Percentiles rank a stretch among this genome's conserved stretches.
Conservation (phyloP, 805 yeast species). For the Cyberlindnera xishuangbannaensis region DNA sequence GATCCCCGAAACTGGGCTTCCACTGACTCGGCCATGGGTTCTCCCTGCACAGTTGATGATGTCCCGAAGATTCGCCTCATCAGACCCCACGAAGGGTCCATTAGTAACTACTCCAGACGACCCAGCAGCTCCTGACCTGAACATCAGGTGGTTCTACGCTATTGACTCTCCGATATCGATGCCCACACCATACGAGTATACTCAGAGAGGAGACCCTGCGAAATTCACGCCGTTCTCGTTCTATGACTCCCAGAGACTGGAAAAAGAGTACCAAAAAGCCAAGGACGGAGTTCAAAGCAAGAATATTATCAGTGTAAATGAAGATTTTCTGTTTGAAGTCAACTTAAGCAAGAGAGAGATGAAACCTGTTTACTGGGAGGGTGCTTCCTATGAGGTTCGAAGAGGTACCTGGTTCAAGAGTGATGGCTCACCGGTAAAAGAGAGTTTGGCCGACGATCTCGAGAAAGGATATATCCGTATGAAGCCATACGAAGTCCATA, state of each 20-base stretch:
- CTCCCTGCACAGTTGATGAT: conserved; percentile 2
- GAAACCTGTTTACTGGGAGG: conserved; percentile 80
- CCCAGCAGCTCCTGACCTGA: conserved; percentile 16
- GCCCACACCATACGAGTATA: conserved; percentile 55
- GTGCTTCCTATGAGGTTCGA: conserved; percentile 76
- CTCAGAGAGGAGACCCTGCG: conserved; percentile 42
- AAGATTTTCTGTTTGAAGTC: conserved; percentile 74
- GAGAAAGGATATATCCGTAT: conserved; percentile 48
- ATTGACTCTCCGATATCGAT: conserved; percentile 68
- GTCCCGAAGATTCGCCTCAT: conserved; percentile 6
- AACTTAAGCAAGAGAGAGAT: conserved; percentile 49
- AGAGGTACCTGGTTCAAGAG: conserved; percentile 79
- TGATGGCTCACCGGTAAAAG: conserved; percentile 50
- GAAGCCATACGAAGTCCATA: conserved; percentile 29
- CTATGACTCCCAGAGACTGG: conserved; percentile 58
- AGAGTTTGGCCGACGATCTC: conserved; percentile 45
- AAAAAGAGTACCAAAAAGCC: conserved; percentile 27
- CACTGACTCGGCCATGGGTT: neutral
- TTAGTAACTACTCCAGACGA: conserved; percentile 4
- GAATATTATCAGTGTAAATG: conserved; percentile 56
- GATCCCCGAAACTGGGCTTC: too few relatives aligned
- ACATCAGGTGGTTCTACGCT: conserved; percentile 70
- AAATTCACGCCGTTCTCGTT: conserved; percentile 65
- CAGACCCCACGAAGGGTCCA: conserved; percentile 4
- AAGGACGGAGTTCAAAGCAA: conserved; percentile 1